Conservation (phyloP, 495 filamentous ascomycete genomes). For the Tricharina praecox region DNA sequence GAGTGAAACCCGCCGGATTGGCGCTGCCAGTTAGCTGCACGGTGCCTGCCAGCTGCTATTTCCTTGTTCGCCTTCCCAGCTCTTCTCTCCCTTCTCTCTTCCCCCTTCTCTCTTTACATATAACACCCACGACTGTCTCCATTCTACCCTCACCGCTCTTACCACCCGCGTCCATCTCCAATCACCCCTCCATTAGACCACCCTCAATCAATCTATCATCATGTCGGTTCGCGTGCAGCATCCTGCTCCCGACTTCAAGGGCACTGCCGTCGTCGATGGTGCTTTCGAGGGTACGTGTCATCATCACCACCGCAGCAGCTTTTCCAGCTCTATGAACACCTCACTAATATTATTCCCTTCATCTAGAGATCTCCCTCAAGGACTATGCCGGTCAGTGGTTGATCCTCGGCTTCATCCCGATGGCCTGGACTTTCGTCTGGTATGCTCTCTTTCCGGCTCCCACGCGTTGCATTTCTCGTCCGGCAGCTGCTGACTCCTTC, state of each 20-base stretch:
- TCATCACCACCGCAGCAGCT: neutral
- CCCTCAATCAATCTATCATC: too few species aligned
- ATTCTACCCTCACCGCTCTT: too few species aligned
- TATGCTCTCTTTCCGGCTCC: conserved; percentile 6
- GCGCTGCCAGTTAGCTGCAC: too few species aligned
- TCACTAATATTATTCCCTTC: conserved; percentile 26
- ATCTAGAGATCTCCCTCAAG: conserved; percentile 32
- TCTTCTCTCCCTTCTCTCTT: too few species aligned
- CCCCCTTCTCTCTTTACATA: too few species aligned
- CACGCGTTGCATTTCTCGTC: neutral
- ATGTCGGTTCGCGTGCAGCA: conserved; percentile 35
- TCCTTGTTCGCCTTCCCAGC: too few species aligned
- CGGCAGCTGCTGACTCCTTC: neutral
- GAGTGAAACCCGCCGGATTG: too few species aligned
- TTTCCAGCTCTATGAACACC: conserved; percentile 4
- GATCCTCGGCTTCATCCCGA: conserved; percentile 36
- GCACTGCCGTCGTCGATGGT: conserved; percentile 33
- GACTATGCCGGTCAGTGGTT: conserved; percentile 35
- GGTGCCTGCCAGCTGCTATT: too few species aligned
- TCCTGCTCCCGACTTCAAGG: conserved; percentile 36
- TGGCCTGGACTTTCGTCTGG: conserved; percentile 40
- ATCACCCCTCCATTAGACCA: too few species aligned
- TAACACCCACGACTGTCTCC: too few species aligned
- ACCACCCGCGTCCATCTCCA: too few species aligned
- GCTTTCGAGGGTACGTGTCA: conserved; percentile 34